Percentiles rank a stretch among this genome's conserved stretches.
These are phyloP conservation scores for Warburgia ugandensis DNA, from an alignment of 164 flowering plant species.

Conservation along the genomic window DNA sequence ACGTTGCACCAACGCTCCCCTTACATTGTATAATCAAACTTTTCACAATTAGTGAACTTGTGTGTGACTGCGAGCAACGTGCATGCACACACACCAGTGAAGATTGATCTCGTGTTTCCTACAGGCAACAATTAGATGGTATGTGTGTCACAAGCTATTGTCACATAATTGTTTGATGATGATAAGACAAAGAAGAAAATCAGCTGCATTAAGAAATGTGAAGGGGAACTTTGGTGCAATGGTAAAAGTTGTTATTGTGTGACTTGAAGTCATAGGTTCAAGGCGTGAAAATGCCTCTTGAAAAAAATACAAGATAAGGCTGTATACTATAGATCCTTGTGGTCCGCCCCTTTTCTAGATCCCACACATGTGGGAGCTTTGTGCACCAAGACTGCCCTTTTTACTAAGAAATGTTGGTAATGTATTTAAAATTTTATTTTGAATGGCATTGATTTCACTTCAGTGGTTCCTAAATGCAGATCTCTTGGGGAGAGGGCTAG, in stretches of 20 bases:
- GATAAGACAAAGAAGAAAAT: neutral
- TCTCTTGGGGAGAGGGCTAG: constrained; percentile 48
- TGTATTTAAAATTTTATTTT: neutral
- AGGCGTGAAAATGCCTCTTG: no score
- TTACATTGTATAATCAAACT: neutral
- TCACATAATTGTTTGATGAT: neutral
- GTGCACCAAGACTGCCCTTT: neutral
- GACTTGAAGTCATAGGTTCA: no score
- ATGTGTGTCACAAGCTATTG: neutral
- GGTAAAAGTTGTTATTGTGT: no score
- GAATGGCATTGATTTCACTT: neutral
- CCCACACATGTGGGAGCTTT: no score
- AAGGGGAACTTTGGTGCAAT: no score
- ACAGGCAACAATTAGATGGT: neutral
- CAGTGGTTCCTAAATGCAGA: constrained; percentile 23
- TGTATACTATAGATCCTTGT: no score
- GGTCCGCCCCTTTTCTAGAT: no score
- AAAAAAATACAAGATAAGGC: no score
- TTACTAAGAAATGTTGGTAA: no score
- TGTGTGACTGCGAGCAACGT: no score
- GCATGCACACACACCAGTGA: no score
- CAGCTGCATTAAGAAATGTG: neutral
- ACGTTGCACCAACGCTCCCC: neutral
- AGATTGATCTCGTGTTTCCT: neutral
- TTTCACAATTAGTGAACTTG: no score